Base-by-base conservation (phyloP, 805 yeast genomes). In the Wickerhamomyces strasburgensis region DNA sequence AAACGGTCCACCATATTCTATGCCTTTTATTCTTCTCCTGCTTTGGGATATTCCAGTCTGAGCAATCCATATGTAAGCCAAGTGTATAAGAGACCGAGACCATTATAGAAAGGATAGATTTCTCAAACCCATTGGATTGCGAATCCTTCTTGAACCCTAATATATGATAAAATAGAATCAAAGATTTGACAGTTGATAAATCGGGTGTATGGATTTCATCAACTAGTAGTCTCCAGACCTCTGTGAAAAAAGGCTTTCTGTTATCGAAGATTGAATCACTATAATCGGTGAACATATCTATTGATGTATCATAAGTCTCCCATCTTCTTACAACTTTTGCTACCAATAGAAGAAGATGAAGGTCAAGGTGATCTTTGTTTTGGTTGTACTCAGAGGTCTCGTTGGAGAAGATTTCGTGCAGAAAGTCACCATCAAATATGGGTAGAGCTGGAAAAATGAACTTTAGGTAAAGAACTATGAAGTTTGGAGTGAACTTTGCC, bases 1-100 rank as follows among this genome's bases (percentile, higher is more conserved):
- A 85, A 23, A 80, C 75, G 31, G 85, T 78, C 95, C 95, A 86
- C 62, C 87, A 86, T 19, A 84, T 59, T 34, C 86, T 72, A 46
- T 89, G 70, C 27, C 94, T 45, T 14, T 31, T 9, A 29, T 38
- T 30, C 17, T 42, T 35, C 21, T 42, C 45, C 27, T 38, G 28
- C 17, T 25, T n/a, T 3, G 45, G 45, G 21, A 42, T 42, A 14
- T 38, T 27, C 45, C 45, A 42, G 7, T 27, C 32, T 5, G 38
- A 29, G 19, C 45, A 38, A 14, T 42, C 42, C 11, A 35, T 11
- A 32, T 42, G 45, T 2, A 42, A 29, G 1, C 45, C 45, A 5
- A 42, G 10, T 9, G 42, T 32, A 14, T 38, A 42, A 6, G 31
- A 24, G 3, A 42, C 24, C 4, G 45, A 27, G 7, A 38, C 38